Conservation (phyloP, 495 filamentous ascomycete species). For the Glonium stellatum region DNA sequence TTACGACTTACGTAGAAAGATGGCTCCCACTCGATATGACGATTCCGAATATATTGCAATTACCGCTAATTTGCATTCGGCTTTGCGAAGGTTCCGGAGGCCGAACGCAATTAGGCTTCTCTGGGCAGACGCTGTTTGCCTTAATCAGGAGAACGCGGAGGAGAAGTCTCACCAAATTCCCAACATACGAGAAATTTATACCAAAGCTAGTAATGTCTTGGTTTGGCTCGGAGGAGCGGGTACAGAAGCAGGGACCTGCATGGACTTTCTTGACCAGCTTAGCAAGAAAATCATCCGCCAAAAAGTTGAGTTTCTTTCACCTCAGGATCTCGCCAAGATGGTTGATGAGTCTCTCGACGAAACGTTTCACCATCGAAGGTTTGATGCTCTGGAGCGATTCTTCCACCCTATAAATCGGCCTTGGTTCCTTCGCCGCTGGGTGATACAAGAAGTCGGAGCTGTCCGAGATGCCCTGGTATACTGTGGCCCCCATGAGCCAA, state of each 20-base stretch:
- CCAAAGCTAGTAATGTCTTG: background rate
- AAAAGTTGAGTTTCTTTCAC: background rate
- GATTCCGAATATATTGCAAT: too few species aligned
- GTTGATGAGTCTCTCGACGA: background rate
- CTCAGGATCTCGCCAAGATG: background rate
- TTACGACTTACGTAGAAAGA: too few species aligned
- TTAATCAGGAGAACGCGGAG: background rate
- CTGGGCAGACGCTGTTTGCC: background rate
- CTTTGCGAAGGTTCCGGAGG: background rate
- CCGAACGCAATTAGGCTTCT: background rate
- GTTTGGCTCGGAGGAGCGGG: background rate
- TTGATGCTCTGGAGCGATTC: background rate
- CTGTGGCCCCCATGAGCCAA: background rate
- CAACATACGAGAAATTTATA: background rate
- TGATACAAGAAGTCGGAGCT: constrained; percentile 1
- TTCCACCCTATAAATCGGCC: background rate
- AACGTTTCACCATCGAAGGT: background rate
- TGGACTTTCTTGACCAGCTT: background rate
- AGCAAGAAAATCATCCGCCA: background rate
- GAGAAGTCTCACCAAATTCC: constrained; percentile 1
- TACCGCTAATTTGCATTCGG: background rate
- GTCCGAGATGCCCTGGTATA: background rate
- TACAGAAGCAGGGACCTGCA: background rate
- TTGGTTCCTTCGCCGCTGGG: constrained; percentile 1
- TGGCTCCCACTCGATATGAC: too few species aligned